These are phyloP conservation scores for Rhizophagus prolifer DNA, from an alignment of 192 early-diverging fungal genomes.

Conservation along the genomic window DNA sequence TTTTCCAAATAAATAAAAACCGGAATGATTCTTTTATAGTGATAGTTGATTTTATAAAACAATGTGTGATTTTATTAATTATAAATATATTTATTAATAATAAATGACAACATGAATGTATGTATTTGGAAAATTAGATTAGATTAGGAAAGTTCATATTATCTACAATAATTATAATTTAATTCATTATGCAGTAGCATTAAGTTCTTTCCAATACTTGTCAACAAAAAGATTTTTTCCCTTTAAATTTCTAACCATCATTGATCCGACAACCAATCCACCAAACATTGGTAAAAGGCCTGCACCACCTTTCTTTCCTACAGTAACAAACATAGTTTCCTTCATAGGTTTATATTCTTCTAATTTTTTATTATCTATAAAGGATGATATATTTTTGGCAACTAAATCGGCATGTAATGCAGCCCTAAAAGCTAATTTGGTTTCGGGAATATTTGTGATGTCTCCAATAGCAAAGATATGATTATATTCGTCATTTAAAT, in stretches of 20 bases:
- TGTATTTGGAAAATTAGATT: too few relatives aligned
- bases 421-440: slow-evolving; percentile 45
- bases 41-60: too few relatives aligned
- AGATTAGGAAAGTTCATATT: not conserved
- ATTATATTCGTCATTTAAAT: slow-evolving; percentile 31
- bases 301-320: slow-evolving; percentile 25
- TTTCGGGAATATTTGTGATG: slow-evolving; percentile 45
- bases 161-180: not conserved
- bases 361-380: slow-evolving; percentile 37
- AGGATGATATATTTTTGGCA: slow-evolving; percentile 41
- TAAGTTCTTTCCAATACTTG: slow-evolving; percentile 5
- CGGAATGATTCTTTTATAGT: too few relatives aligned
- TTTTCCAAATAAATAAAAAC: too few relatives aligned
- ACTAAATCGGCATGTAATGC: slow-evolving; percentile 41
- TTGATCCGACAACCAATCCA: not conserved
- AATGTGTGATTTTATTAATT: too few relatives aligned
- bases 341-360: slow-evolving; percentile 33
- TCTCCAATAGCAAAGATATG: slow-evolving; percentile 49
- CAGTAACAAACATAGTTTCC: slow-evolving; percentile 31
- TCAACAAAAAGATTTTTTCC: slow-evolving; percentile 18
- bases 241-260: slow-evolving; percentile 8
- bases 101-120: too few relatives aligned
- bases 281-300: slow-evolving; percentile 18
- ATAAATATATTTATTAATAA: too few relatives aligned
- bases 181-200: not conserved